These are phyloP conservation scores for Penicillium sp. DNA, from an alignment of 2,329 filamentous ascomycete species.

Conservation along the genomic window DNA sequence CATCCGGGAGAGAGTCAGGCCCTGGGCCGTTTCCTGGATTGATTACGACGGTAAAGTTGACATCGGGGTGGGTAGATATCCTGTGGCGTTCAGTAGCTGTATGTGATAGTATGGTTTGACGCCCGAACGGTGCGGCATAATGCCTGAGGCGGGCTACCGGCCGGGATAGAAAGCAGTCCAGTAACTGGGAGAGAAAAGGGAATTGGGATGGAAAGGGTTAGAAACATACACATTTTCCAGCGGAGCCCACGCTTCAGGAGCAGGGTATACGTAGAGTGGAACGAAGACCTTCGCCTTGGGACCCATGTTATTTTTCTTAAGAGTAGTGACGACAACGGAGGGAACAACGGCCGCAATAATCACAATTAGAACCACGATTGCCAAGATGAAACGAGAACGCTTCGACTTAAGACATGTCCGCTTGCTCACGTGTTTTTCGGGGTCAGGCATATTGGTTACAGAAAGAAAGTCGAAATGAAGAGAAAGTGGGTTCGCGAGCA, in stretches of 20 bases:
- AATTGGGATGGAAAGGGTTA: conserved; percentile 12
- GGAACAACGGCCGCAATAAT: conserved; percentile 36
- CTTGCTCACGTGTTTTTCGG: conserved; percentile 37
- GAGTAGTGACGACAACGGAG: conserved; percentile 36
- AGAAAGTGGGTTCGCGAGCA: conserved; percentile 13
- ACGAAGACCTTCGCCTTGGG: conserved; percentile 47
- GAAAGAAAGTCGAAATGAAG: conserved; percentile 10
- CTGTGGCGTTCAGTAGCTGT: conserved; percentile 32
- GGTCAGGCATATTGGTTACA: conserved; percentile 20
- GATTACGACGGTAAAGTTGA: conserved; percentile 53
- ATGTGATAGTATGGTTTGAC: conserved; percentile 7
- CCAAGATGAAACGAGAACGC: conserved; percentile 32
- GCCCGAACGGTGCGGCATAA: conserved; percentile 14
- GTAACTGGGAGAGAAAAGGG: background rate
- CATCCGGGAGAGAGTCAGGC: conserved; percentile 42
- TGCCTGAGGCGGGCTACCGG: conserved; percentile 12
- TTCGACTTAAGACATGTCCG: conserved; percentile 30
- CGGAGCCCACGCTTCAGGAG: conserved; percentile 48
- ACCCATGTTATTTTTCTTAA: conserved; percentile 39
- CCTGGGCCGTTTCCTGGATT: conserved; percentile 53
- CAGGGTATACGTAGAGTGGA: conserved; percentile 52
- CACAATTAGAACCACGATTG: conserved; percentile 29
- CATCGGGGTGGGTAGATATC: conserved; percentile 39
- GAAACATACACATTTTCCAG: conserved; percentile 46
- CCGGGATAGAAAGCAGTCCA: conserved; percentile 9